phyloP scores from a whole-genome alignment of 139 green algal genomes.

The Chlorella sp. region DNA sequence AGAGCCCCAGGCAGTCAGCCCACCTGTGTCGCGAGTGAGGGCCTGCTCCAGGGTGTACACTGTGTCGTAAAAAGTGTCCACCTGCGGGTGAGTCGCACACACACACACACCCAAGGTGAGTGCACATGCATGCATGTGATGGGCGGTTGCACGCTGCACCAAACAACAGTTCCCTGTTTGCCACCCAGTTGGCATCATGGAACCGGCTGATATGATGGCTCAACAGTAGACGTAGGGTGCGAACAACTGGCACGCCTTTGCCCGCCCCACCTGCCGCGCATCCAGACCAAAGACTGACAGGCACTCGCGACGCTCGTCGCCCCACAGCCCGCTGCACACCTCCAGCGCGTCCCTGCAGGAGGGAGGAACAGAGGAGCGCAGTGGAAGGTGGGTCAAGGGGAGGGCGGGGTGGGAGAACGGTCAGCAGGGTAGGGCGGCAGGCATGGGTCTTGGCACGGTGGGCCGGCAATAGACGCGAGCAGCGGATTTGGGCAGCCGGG shows the following conservation, averaged over 20 bases:
- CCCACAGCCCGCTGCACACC: slow-evolving; percentile 41
- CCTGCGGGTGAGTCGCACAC: neutral
- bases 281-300: slow-evolving; percentile 38
- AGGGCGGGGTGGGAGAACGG: neutral
- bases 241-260: neutral
- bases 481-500: neutral
- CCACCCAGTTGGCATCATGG: neutral
- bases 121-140: neutral
- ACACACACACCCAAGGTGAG: neutral
- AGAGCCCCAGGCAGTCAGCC: too few relatives aligned
- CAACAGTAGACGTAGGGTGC: neutral
- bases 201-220: neutral
- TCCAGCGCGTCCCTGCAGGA: slow-evolving; percentile 45
- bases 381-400: too few relatives aligned
- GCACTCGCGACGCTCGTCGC: slow-evolving; percentile 32
- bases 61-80: slow-evolving; percentile 20
- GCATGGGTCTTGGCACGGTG: neutral
- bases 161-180: neutral
- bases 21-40: slow-evolving; percentile 7
- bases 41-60: slow-evolving; percentile 8
- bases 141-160: neutral
- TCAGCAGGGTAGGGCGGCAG: neutral
- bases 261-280: slow-evolving; percentile 6
- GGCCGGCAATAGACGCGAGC: neutral
- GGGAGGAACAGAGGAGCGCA: neutral